phyloP scores from a whole-genome alignment of 208 protist genomes.

The Phytomonas sp. region DNA sequence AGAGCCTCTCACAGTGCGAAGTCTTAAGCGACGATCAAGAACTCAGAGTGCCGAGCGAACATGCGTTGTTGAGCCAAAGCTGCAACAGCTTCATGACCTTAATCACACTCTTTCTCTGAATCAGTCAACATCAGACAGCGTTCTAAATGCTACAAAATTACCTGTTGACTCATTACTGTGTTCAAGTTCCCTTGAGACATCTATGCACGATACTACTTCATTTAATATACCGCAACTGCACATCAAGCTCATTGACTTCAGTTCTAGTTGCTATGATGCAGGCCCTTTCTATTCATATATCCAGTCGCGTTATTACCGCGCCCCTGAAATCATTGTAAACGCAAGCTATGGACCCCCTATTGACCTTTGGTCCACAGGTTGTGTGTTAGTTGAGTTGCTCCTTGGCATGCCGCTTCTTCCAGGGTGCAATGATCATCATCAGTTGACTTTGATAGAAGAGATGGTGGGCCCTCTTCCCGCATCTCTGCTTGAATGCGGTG shows the following conservation, averaged over 20 bases:
- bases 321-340: slow-evolving; percentile 95
- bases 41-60: not conserved
- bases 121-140: not conserved
- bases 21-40: not conserved
- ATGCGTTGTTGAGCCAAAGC: not conserved
- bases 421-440: slow-evolving; percentile 87
- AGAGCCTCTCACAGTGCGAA: not conserved
- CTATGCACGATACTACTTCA: not conserved
- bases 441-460: slow-evolving; percentile 93
- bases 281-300: slow-evolving; percentile 78
- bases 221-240: slow-evolving; percentile 25
- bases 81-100: not conserved
- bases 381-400: slow-evolving; percentile 93
- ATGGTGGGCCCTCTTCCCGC: slow-evolving; percentile 79
- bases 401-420: slow-evolving; percentile 93
- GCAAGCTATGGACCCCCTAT: slow-evolving; percentile 86
- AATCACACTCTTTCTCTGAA: not conserved
- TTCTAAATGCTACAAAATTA: not conserved
- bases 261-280: slow-evolving; percentile 90
- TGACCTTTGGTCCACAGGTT: slow-evolving; percentile 97
- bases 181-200: not conserved
- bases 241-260: slow-evolving; percentile 97
- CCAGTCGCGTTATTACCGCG: slow-evolving; percentile 94
- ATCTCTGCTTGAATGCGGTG: slow-evolving; percentile 46
- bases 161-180: not conserved